Percentiles rank a stretch among this genome's conserved stretches.
These are phyloP conservation scores for Trichoderma sp. DNA, from an alignment of 2,329 filamentous ascomycete genomes.

Conservation along the genomic window DNA sequence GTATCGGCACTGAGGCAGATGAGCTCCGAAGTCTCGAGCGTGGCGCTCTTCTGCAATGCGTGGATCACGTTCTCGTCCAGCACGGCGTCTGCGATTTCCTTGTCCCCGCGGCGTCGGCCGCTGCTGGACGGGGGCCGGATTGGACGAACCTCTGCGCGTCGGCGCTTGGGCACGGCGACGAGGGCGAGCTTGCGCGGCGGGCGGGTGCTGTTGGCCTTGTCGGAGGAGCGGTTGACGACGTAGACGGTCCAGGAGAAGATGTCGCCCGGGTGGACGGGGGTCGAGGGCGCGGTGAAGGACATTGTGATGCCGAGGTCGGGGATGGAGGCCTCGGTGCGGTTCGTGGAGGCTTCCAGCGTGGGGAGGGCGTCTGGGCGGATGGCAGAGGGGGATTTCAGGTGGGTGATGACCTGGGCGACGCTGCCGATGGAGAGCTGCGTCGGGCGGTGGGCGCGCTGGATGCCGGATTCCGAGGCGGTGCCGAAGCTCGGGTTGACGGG, in stretches of 20 bases:
- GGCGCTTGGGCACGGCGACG: conserved; percentile 62
- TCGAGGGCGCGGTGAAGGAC: conserved; percentile 63
- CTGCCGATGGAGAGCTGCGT: conserved; percentile 61
- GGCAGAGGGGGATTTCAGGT: conserved; percentile 56
- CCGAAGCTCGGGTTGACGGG: conserved; percentile 64
- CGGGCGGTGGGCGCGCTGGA: conserved; percentile 60
- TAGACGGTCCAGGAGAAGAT: conserved; percentile 72
- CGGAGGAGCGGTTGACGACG: conserved; percentile 67
- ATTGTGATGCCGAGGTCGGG: conserved; percentile 70
- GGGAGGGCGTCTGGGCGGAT: conserved; percentile 60
- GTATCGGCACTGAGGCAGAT: conserved; percentile 75
- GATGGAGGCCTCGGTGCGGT: conserved; percentile 44
- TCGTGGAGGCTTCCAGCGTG: conserved; percentile 52
- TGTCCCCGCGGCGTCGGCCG: conserved; percentile 35
- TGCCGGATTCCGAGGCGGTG: conserved; percentile 50
- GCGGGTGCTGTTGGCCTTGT: conserved; percentile 33
- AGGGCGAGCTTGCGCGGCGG: conserved; percentile 66
- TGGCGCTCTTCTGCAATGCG: conserved; percentile 65
- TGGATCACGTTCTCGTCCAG: conserved; percentile 70
- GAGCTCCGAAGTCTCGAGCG: conserved; percentile 62
- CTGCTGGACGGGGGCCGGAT: conserved; percentile 52
- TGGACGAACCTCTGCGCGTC: conserved; percentile 54
- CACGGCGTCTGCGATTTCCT: conserved; percentile 60
- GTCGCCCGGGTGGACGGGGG: conserved; percentile 59
- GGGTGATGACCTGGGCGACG: conserved; percentile 50